Conservation (phyloP, 495 filamentous ascomycete genomes). For the Neurospora sublineolata region DNA sequence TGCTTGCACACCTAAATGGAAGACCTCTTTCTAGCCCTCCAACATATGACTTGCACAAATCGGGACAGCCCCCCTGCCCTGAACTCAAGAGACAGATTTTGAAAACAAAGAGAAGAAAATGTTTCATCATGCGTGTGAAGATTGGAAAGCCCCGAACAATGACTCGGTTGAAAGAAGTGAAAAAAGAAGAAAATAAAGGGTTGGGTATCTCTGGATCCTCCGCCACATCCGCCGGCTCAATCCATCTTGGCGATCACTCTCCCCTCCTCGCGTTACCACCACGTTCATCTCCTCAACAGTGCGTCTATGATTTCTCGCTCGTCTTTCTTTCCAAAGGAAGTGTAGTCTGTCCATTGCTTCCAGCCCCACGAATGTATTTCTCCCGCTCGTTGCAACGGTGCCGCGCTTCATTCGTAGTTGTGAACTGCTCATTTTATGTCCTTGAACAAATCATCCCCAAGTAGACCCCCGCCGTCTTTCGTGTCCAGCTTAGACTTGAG, state of each 20-base stretch:
- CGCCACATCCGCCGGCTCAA: neutral
- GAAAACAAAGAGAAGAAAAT: neutral
- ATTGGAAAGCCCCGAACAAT: neutral
- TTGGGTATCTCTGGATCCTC: conserved; percentile 24
- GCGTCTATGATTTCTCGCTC: neutral
- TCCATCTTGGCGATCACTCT: neutral
- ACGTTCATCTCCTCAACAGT: conserved; percentile 2
- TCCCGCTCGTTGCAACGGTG: too few relatives aligned
- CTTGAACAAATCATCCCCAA: conserved; percentile 50
- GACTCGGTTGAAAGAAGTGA: neutral
- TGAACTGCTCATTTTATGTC: conserved; percentile 32
- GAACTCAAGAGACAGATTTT: neutral
- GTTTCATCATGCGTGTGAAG: neutral
- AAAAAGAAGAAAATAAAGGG: conserved; percentile 10
- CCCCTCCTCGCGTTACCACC: neutral
- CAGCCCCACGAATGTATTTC: neutral
- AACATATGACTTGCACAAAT: neutral
- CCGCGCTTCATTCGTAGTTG: neutral
- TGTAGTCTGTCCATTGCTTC: neutral
- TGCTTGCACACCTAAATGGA: neutral
- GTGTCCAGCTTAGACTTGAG: conserved; percentile 36
- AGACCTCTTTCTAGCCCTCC: neutral
- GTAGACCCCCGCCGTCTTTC: conserved; percentile 21
- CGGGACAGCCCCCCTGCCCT: neutral
- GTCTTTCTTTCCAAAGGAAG: neutral